phyloP scores from a whole-genome alignment of 2,329 filamentous ascomycete genomes.

The Xylariaceae sp. region DNA sequence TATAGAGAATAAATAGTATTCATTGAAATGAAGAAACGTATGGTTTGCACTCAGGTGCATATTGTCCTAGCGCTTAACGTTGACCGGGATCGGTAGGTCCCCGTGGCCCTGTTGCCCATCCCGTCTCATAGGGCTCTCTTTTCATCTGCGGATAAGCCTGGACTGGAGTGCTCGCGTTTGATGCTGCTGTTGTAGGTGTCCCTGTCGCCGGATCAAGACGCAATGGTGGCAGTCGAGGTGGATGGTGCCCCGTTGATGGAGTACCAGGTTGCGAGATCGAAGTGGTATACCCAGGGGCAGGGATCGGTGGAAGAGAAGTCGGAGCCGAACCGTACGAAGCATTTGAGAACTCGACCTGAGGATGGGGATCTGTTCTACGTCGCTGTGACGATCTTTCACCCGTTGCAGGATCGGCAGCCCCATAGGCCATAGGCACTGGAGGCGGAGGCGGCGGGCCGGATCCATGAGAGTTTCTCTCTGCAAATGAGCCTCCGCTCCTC shows the following conservation, averaged over 20 bases:
- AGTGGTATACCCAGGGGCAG: constrained; percentile 45
- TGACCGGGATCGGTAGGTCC: constrained; percentile 29
- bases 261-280: constrained; percentile 42
- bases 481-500: constrained; percentile 44
- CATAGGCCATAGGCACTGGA: constrained; percentile 39
- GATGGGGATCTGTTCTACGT: constrained; percentile 56
- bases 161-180: constrained; percentile 32
- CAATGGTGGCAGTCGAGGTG: constrained; percentile 56
- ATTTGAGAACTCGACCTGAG: constrained; percentile 50
- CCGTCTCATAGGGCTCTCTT: constrained; percentile 45
- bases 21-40: constrained; percentile 7
- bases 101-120: constrained; percentile 44
- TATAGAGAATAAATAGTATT: constrained; percentile 1
- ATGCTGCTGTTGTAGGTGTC: constrained; percentile 31
- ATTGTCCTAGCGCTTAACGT: constrained; percentile 22
- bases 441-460: constrained; percentile 34
- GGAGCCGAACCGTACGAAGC: constrained; percentile 48
- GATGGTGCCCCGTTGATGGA: constrained; percentile 36
- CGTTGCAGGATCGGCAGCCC: constrained; percentile 49
- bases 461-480: constrained; percentile 46
- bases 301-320: constrained; percentile 50
- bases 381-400: constrained; percentile 54
- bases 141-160: constrained; percentile 39
- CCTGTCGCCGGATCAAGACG: constrained; percentile 50
- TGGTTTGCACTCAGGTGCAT: neutral